These are phyloP conservation scores for Phyllosticta citrichinensis DNA, from an alignment of 2,329 filamentous ascomycete species.

Conservation along the genomic window DNA sequence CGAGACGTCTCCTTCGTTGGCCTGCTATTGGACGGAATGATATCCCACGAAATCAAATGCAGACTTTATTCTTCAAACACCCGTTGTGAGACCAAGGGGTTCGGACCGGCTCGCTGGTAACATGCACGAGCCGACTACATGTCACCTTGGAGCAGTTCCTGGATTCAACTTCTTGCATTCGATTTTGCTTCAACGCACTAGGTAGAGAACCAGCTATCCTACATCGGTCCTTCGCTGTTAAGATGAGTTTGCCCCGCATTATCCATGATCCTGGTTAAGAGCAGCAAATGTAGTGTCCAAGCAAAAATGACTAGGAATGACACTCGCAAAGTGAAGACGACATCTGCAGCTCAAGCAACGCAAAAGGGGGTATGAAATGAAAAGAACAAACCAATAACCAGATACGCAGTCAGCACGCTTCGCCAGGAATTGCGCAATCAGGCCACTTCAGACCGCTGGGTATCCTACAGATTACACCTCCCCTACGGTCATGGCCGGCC, in stretches of 20 bases:
- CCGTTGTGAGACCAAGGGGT: not conserved
- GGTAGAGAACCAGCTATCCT: not conserved
- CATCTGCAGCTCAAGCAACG: not conserved
- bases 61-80: not conserved
- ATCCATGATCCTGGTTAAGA: not conserved
- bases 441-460: not conserved
- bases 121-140: not conserved
- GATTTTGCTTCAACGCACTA: not conserved
- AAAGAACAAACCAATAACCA: not conserved
- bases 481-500: not conserved
- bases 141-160: not conserved
- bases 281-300: not conserved
- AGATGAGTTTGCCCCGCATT: not conserved
- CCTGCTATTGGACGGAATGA: not conserved
- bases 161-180: not conserved
- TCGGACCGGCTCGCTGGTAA: not conserved
- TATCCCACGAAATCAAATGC: not conserved
- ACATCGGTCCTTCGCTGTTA: not conserved
- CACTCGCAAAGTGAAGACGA: not conserved
- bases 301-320: not conserved
- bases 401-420: not conserved
- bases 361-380: not conserved
- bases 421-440: not conserved
- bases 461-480: not conserved
- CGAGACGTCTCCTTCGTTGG: not conserved